Base-by-base conservation (phyloP, 1,284 basidiomycete genomes). In the Peniophora sp. region DNA sequence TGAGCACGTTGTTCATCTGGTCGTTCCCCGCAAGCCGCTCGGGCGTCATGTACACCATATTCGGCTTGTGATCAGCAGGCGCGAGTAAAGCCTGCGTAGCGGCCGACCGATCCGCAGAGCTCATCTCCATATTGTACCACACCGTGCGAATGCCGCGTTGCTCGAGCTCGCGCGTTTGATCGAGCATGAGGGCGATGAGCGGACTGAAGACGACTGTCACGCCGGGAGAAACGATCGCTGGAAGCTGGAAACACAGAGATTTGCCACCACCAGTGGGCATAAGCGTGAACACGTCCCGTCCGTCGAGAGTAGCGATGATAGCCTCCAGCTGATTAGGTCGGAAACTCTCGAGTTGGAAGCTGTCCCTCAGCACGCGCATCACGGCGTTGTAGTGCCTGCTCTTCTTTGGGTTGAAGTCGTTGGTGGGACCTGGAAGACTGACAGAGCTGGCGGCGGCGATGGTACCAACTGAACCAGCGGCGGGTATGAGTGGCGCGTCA, bases 211-310 rank as follows among this genome's bases (percentile, higher is more conserved):
- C 95, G 51, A 99, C 75, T 0, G 94, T 95, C 3, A 97, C 81
- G n/a, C 90, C 89, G 50, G 70, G 73, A 0, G 89, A 91, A 58
- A 70, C 77, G 19, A 97, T 75, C 1, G 94, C 95, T 0, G 96
- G 96, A 0, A 98, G 78, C 61, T 89, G 85, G 60, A 82, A 94
- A 57, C 89, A 92, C 41, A 94, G 70, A 59, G 84, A 88, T 70
- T 98, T 98, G 0, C 95, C 96, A 5, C 95, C 96, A 24, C 96
- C 96, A 0, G 96, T 99, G 0, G 97, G 96, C 84, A 98, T 96
- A 5, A 99, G 77, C 17, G 97, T 91, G 58, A 98, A 94, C 12
- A 94, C 92, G 61, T 99, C 95, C 47, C 75, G 78, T 2, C 89
- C 93, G 0, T 75, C 72, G 64, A 99, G 73, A 0, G 89, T 85